Conservation (phyloP, 768 basidiomycete genomes). For the Cystofilobasidium capitatum region DNA sequence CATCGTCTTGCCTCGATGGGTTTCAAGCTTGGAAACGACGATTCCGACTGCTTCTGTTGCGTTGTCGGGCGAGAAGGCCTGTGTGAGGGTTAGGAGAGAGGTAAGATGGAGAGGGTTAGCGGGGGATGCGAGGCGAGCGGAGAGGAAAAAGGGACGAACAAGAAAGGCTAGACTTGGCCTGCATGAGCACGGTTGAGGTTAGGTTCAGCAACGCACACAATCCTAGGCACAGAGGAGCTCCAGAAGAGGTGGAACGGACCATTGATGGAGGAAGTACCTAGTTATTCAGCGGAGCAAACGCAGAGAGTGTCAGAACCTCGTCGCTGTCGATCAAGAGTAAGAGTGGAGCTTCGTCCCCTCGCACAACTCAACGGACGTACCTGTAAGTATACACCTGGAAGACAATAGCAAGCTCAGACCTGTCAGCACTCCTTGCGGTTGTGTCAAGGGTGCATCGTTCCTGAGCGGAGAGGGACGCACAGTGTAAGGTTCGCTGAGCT, state of each 20-base stretch:
- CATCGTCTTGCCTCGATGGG: conserved; percentile 61
- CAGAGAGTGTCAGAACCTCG: no score
- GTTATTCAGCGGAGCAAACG: not conserved
- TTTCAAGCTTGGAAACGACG: conserved; percentile 94
- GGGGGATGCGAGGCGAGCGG: not conserved
- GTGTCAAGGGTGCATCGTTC: not conserved
- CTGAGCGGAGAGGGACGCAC: not conserved
- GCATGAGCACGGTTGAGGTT: no score
- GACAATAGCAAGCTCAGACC: no score
- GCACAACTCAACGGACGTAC: conserved; percentile 4
- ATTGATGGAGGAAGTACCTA: conserved; percentile 81
- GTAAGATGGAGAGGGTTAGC: conserved; percentile 2
- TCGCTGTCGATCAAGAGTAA: no score
- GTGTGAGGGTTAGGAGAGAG: conserved; percentile 12
- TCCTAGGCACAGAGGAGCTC: not conserved
- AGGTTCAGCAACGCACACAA: not conserved
- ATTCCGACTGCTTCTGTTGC: conserved; percentile 64
- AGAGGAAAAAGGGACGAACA: conserved; percentile 39
- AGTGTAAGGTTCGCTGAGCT: conserved; percentile 26
- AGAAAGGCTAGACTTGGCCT: conserved; percentile 22
- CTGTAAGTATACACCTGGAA: conserved; percentile 26
- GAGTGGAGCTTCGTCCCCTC: no score
- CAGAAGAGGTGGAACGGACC: conserved; percentile 49
- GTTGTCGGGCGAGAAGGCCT: conserved; percentile 54
- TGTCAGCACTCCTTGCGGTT: not conserved